Percentiles rank a stretch among this genome's conserved stretches.
Conservation (phyloP, 257 asterid genomes). For the Scutellaria minor region DNA sequence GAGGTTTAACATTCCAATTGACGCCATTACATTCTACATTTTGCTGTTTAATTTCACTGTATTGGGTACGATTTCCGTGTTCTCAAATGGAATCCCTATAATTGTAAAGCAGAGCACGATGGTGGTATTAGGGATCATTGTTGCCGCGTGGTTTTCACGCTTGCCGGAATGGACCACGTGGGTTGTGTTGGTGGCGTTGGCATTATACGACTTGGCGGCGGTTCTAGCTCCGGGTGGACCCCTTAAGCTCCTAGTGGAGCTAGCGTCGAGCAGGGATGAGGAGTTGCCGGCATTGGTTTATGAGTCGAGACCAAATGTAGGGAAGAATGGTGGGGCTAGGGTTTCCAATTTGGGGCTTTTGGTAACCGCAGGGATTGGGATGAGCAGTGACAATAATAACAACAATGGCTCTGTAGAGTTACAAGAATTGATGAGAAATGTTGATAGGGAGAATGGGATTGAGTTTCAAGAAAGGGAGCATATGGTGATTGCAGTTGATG, state of each 20-base stretch:
- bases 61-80: conserved; percentile 77
- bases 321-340: conserved; percentile 48
- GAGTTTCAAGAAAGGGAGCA: conserved; percentile 43
- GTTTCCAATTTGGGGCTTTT: conserved; percentile 58
- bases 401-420: conserved; percentile 53
- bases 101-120: conserved; percentile 73
- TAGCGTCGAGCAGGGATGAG: conserved; percentile 84
- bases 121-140: conserved; percentile 84
- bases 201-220: conserved; percentile 84
- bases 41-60: conserved; percentile 70
- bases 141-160: conserved; percentile 89
- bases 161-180: conserved; percentile 98
- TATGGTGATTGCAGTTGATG: conserved; percentile 34
- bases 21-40: conserved; percentile 62
- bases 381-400: conserved; percentile 35
- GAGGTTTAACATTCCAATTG: conserved; percentile 73
- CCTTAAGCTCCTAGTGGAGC: conserved; percentile 83
- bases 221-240: conserved; percentile 98
- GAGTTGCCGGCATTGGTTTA: conserved; percentile 92
- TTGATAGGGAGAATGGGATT: conserved; percentile 32
- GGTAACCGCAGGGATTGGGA: conserved; percentile 54
- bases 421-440: conserved; percentile 46
- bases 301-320: conserved; percentile 76
- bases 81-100: conserved; percentile 78
- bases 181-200: conserved; percentile 86